Base-by-base conservation (phyloP, 257 asterid species). In the Nicotiana otophora region DNA sequence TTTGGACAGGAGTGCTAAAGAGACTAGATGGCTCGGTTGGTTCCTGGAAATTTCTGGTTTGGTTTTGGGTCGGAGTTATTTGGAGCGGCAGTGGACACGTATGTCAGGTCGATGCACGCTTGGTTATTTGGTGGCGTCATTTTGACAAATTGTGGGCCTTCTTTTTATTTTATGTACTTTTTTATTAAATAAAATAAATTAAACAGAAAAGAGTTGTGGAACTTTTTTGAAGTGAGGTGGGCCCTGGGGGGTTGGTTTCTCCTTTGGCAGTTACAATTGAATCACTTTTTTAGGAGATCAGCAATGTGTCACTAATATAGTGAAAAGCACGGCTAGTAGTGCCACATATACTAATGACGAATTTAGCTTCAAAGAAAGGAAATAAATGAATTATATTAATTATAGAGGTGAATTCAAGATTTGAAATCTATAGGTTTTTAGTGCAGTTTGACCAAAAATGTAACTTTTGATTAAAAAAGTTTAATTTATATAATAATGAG, bases 1-100 rank as follows among this genome's bases (percentile, higher is more conserved):
- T 87, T 90, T 91, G 92, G 95, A 86, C 80, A 51, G 16, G 53
- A 75, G 80, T 51, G 63, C 28, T 14, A 1, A 46, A 72, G 12
- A 19, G 8, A 20, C 61, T 48, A 74, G 42, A 26, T 74, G 80
- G 80, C 8, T 75, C 80, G 28, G 46, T 12, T 26, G 63, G 28
- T 75, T 16, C 80, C 0, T 3, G 17, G 80, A 75, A 75, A 61
- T 75, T 51, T 75, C 80, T 28, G 28, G 80, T 51, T 74, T 42
- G 79, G 62, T 74, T 48, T 7, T 46, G 39, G 79, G 11, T 46
- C 80, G 62, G 62, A 4, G 23, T 3, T 51, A 5, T 20, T 12
- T 2, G 58, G 78, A 2, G 30, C 17, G 63, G 2, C 6, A 51
- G 16, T 15, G 2, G 63, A 75, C 80, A 75, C 63, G 63, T 75